Percentiles rank a stretch among this genome's conserved stretches.
phyloP scores from a whole-genome alignment of 2,329 filamentous ascomycete genomes.

The Dothistroma septosporum region DNA sequence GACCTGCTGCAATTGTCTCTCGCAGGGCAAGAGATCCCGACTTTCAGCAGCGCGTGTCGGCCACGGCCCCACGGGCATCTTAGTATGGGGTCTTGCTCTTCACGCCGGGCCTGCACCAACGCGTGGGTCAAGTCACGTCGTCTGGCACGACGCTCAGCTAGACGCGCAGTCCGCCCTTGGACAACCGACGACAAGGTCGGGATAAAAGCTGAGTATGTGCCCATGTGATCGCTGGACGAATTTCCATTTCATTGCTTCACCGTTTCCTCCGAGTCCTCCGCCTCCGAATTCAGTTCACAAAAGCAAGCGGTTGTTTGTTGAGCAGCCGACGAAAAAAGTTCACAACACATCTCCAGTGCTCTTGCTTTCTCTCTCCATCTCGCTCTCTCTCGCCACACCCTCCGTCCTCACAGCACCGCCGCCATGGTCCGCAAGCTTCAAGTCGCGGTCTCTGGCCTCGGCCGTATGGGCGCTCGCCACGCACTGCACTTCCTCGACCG shows the following conservation, averaged over 20 bases:
- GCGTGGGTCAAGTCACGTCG: slow-evolving; percentile 5
- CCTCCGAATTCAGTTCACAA: background rate
- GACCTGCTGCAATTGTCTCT: background rate
- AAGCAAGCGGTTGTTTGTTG: background rate
- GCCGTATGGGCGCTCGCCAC: slow-evolving; percentile 49
- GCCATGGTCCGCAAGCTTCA: slow-evolving; percentile 39
- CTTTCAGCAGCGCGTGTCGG: background rate
- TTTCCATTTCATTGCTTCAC: background rate
- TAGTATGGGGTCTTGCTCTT: slow-evolving; percentile 4
- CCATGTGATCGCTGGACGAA: background rate
- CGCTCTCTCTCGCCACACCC: background rate
- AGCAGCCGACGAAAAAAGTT: background rate
- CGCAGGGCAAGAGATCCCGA: background rate
- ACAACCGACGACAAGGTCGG: background rate
- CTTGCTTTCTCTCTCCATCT: too few species aligned
- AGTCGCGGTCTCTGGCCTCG: slow-evolving; percentile 46
- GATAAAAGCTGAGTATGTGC: slow-evolving; percentile 3
- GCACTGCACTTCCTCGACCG: slow-evolving; percentile 47
- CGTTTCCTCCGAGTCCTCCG: background rate
- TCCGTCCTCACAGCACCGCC: background rate
- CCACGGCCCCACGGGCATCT: too few species aligned
- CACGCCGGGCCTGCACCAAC: background rate
- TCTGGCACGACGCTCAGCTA: slow-evolving; percentile 8
- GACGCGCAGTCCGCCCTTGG: slow-evolving; percentile 11
- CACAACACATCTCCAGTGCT: background rate